phyloP scores from a whole-genome alignment of 768 basidiomycete genomes.

The Boletus patriciae region DNA sequence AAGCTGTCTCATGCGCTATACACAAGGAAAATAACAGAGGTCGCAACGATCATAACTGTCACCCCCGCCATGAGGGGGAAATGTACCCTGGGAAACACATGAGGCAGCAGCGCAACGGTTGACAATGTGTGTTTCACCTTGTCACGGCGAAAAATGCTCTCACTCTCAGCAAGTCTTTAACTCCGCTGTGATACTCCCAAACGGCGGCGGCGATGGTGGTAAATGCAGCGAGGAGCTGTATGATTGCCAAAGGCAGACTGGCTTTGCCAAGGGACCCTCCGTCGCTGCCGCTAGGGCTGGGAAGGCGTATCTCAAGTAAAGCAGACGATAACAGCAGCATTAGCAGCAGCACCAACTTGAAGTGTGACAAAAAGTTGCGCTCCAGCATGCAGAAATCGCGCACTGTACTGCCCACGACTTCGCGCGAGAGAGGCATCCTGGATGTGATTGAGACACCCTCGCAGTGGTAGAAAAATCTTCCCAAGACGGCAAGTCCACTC shows the following conservation, averaged over 20 bases:
- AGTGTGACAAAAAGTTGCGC: constrained; percentile 67
- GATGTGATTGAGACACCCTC: too few relatives aligned
- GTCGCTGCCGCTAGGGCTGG: constrained; percentile 34
- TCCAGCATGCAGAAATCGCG: constrained; percentile 80
- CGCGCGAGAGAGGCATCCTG: constrained; percentile 28
- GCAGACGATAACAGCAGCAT: constrained; percentile 63
- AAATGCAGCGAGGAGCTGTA: constrained; percentile 55
- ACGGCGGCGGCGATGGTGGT: constrained; percentile 54
- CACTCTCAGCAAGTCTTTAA: constrained; percentile 53
- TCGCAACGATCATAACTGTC: constrained; percentile 48
- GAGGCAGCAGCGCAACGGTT: neutral
- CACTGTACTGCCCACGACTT: constrained; percentile 59
- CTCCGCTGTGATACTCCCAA: constrained; percentile 67
- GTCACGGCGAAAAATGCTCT: constrained; percentile 59
- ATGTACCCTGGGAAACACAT: constrained; percentile 43
- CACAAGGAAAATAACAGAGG: constrained; percentile 50
- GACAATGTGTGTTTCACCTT: constrained; percentile 43
- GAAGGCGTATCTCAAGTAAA: constrained; percentile 60
- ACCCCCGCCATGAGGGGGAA: constrained; percentile 52
- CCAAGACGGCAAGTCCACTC: too few relatives aligned
- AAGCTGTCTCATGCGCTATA: constrained; percentile 20
- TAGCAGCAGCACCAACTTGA: constrained; percentile 65
- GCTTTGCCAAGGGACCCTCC: constrained; percentile 28
- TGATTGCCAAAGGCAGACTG: constrained; percentile 48
- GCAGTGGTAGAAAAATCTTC: too few relatives aligned